Conservation (phyloP, 1,139 yeast species). For the Yamadazyma friedrichii region DNA sequence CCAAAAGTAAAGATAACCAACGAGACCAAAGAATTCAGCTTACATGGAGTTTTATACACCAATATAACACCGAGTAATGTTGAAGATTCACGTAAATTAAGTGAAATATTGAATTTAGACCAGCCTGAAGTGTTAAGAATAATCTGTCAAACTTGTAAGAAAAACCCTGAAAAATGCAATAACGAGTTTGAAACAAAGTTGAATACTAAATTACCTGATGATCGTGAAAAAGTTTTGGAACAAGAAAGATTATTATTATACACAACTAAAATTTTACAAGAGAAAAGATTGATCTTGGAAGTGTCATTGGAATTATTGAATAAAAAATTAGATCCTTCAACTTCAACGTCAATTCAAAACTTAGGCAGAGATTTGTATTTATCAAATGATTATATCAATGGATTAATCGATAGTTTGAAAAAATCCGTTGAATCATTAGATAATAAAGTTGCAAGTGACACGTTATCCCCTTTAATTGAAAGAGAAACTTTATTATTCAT, state of each 20-base stretch:
- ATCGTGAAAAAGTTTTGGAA: conserved; percentile 30
- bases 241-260: conserved; percentile 30
- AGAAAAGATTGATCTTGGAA: conserved; percentile 44
- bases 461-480: conserved; percentile 23
- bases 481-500: conserved; percentile 38
- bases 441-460: conserved; percentile 14
- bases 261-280: conserved; percentile 38
- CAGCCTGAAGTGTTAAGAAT: conserved; percentile 46
- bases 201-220: conserved; percentile 34
- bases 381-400: conserved; percentile 23
- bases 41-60: conserved; percentile 41
- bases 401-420: conserved; percentile 21
- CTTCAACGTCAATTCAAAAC: conserved; percentile 33
- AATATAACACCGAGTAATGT: conserved; percentile 30
- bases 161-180: conserved; percentile 32
- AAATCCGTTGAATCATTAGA: conserved; percentile 8
- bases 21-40: conserved; percentile 27
- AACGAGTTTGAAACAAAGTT: conserved; percentile 21
- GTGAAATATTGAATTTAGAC: conserved; percentile 33
- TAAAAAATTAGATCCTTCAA: conserved; percentile 29
- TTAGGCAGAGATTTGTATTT: conserved; percentile 39
- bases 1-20: conserved; percentile 3
- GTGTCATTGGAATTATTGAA: conserved; percentile 39
- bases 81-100: conserved; percentile 40
- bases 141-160: conserved; percentile 37